Evolutionary conservation across 2,329 filamentous ascomycete genomes (phyloP), one percentile per base, ranked within the genome.

Genomic region (Diaporthe ampelina): DNA sequence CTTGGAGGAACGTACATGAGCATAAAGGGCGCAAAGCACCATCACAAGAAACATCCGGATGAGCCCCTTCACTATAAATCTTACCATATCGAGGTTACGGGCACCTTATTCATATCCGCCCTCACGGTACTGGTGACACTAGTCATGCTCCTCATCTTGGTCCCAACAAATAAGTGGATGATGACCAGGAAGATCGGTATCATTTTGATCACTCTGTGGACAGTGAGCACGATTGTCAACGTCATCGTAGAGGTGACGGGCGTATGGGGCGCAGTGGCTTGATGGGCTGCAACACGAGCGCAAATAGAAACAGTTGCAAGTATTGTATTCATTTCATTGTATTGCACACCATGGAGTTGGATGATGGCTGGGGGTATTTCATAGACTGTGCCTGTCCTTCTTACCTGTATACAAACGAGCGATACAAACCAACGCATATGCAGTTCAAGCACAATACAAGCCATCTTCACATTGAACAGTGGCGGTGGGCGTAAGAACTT

Each of bases 1-100:
- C 87, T 98, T 5, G 94, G 94, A 35, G 97, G 97, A 21, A 89
- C 94, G 52, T 97, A 95, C 81, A 97, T 98, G 89, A 95, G 94
- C 73, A 88, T 97, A 21, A 89, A 89, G 72, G 88, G 91, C 43
- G 93, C 93, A 24, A 90, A 93, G 78, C 87, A 90, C 76, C 87
- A 87, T 70, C 91, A 94, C 75, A 83, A 86, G 37, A 92, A 92
- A 77, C 92, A 96, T 79, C 94, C 94, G 0, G 86, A 91, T 24
- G 84, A 86, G 74, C 88, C 91, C 6, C 83, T 93, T 73, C 85
- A 88, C 72, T 95, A 95, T 81, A 90, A 92, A 78, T 91, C 94
- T 0, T 98, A 98, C 81, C 89, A 91, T 72, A 94, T 99, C 74
- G 90, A 94, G 77, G 93, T 99, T 72, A 94, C 92, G 74, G 94